Percentiles rank a stretch among this genome's conserved stretches.
phyloP scores from a whole-genome alignment of 2,329 filamentous ascomycete species.

The Hypoxylon sp. region DNA sequence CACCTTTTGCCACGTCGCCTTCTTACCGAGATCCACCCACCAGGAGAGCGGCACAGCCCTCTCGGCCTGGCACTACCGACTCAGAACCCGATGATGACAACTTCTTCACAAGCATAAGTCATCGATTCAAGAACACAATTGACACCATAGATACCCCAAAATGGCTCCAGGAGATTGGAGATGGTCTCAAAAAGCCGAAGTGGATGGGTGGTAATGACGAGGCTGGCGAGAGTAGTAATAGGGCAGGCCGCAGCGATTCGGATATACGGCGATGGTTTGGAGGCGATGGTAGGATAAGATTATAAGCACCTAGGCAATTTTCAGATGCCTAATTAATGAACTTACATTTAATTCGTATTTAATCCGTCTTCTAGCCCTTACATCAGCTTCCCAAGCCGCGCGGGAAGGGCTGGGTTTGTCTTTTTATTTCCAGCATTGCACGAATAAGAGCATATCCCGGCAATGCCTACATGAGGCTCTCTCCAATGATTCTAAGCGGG shows the following conservation, averaged over 20 bases:
- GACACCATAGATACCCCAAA: constrained; percentile 82
- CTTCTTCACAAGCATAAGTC: constrained; percentile 83
- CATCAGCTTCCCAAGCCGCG: too few relatives aligned
- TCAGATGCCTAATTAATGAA: constrained; percentile 12
- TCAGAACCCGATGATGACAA: constrained; percentile 77
- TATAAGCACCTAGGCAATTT: constrained; percentile 35
- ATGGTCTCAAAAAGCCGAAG: constrained; percentile 76
- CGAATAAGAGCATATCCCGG: too few relatives aligned
- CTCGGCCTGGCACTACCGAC: constrained; percentile 53
- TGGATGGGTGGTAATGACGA: constrained; percentile 76
- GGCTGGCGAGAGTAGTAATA: constrained; percentile 43
- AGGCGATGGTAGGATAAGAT: constrained; percentile 52
- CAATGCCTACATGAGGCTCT: too few relatives aligned
- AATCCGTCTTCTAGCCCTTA: too few relatives aligned
- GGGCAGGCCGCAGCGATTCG: constrained; percentile 43
- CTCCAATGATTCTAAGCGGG: too few relatives aligned
- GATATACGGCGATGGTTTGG: constrained; percentile 68
- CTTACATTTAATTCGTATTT: too few relatives aligned
- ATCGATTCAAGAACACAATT: constrained; percentile 90
- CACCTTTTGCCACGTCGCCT: constrained; percentile 56
- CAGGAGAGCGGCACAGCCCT: constrained; percentile 46
- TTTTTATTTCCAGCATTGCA: too few relatives aligned
- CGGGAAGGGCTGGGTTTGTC: too few relatives aligned
- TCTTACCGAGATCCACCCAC: constrained; percentile 46
- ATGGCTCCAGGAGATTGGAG: constrained; percentile 79